phyloP scores from a whole-genome alignment of 129 eudicot species.

The Daucus carota region DH1_v3.0 NC_030386.2:23416001-23416500 shows the following conservation, averaged over 20 bases:
- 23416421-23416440: conserved; percentile 47
- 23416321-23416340: neutral
- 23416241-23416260: neutral
- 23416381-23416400: conserved; percentile 9
- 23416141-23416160: neutral
- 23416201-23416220: neutral
- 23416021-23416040: conserved; percentile 10
- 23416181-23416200: neutral
- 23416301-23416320: neutral
- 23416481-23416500: conserved; percentile 20
- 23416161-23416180: neutral
- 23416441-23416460: conserved; percentile 65
- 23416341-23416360: neutral
- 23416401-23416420: conserved; percentile 98
- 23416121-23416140: neutral
- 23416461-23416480: conserved; percentile 87
- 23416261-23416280: neutral
- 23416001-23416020: neutral
- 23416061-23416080: conserved; percentile 66
- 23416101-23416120: conserved; percentile 41
- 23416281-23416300: neutral
- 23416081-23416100: conserved; percentile 98
- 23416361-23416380: neutral
- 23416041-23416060: conserved; percentile 35
- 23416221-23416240: neutral